Percentiles rank a stretch among this genome's conserved stretches.
Evolutionary conservation across 176 grass and related monocot genomes (phyloP).

Genomic region (Pontederia paniculata): DNA sequence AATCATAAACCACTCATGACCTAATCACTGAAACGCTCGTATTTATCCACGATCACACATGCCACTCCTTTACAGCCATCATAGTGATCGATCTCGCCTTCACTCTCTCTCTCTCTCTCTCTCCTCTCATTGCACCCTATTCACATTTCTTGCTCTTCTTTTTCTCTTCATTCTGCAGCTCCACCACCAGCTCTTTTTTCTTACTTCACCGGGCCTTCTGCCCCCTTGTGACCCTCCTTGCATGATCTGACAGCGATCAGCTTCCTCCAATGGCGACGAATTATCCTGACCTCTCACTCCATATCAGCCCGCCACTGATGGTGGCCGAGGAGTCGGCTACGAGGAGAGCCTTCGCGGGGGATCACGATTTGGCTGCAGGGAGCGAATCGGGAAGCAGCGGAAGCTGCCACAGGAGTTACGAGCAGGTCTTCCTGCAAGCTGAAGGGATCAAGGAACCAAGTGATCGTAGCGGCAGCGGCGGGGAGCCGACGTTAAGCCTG

Average conservation of each 20-base stretch:
- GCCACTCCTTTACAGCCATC: conserved; percentile 27
- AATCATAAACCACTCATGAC: conserved; percentile 97
- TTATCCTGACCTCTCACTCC: conserved; percentile 65
- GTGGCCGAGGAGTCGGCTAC: background rate
- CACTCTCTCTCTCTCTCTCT: conserved; percentile 21
- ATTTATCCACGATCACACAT: conserved; percentile 39
- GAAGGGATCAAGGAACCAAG: background rate
- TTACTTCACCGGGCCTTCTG: too few relatives aligned
- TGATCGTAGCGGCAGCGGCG: conserved; percentile 3
- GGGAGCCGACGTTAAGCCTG: conserved; percentile 33
- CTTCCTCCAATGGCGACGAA: conserved; percentile 26
- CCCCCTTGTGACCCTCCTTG: conserved; percentile 3
- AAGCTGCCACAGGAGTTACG: conserved; percentile 14
- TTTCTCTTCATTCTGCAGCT: conserved; percentile 21
- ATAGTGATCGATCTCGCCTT: conserved; percentile 30
- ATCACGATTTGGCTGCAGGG: conserved; percentile 5
- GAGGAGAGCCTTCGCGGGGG: background rate
- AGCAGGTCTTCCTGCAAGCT: conserved; percentile 26
- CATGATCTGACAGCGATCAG: conserved; percentile 3
- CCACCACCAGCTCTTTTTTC: background rate
- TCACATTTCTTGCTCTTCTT: conserved; percentile 26
- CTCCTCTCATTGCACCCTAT: conserved; percentile 20
- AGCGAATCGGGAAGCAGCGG: conserved; percentile 23
- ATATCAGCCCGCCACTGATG: conserved; percentile 52
- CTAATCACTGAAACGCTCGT: conserved; percentile 51